Base-by-base conservation (phyloP, 83 land plant species). In the Picea abies region DNA sequence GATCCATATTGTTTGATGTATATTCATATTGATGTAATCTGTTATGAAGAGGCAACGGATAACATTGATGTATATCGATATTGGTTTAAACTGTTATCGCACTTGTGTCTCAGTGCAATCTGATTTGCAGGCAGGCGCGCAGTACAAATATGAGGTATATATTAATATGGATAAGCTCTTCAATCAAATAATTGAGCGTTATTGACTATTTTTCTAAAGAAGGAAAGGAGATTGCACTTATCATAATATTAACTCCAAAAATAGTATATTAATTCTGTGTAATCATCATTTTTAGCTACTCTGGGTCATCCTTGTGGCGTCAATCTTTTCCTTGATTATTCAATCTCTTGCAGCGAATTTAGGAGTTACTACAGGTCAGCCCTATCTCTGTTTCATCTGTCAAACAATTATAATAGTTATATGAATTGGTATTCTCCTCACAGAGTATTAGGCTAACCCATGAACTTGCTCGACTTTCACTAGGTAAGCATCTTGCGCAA, bases 341-440 rank as follows among this genome's bases (percentile, higher is more conserved):
- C 96, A 96, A 56, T 92, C 93, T 2, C 80, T 94, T 20, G 96
- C 98, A 25, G 96, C 96, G 25, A 96, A 92, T 72, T 81, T 96
- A 14, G 98, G 98, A 35, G 98, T 94, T 60, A 95, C 91, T 4
- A 96, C 97, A 79, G 96, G 94, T 90, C 6, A 3, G 77, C n/a
- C 58, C 3, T 12, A 52, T 73, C 77, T 73, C 77, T n/a, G 58
- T 41, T 73, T 20, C 11, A 67, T 10, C 14, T 52, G 56, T 52
- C 2, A 1, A 32, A 32, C 35, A 32, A 32, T 32, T 32, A 0
- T 44, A 39, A n/a, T 5, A 44, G 20, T 73, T 44, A 73, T 73
- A 19, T 41, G 47, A 73, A 37, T n/a, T 44, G 25, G n/a, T 73
- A n/a, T 44, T n/a, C 17, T 73, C 5, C 20, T 20, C 23, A 19